Evolutionary conservation across 768 basidiomycete species (phyloP).

Genomic region (Xanthoconium stramineum): DNA sequence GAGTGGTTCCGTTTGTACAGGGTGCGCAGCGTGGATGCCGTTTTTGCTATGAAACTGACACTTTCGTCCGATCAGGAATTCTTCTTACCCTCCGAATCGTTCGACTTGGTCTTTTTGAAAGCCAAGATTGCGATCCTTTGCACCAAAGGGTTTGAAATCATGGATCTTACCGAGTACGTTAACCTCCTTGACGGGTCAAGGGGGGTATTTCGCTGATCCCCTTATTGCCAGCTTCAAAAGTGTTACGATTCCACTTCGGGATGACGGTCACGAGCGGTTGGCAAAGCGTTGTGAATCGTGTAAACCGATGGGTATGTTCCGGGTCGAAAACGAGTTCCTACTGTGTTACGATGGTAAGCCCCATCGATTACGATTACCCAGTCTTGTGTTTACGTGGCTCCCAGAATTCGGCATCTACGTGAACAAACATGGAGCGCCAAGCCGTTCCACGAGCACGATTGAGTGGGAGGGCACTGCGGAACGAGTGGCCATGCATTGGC

Average conservation of each 20-base stretch:
- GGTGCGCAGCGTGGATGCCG: slow-evolving; percentile 29
- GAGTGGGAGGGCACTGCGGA: slow-evolving; percentile 96
- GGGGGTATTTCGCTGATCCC: not conserved
- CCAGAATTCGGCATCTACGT: slow-evolving; percentile 91
- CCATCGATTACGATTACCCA: not conserved
- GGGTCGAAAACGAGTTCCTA: slow-evolving; percentile 84
- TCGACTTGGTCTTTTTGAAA: slow-evolving; percentile 88
- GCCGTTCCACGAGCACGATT: slow-evolving; percentile 63
- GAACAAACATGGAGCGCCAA: slow-evolving; percentile 87
- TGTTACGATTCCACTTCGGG: slow-evolving; percentile 83
- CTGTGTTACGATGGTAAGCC: slow-evolving; percentile 81
- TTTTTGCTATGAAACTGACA: not conserved
- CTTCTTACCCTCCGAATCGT: slow-evolving; percentile 89
- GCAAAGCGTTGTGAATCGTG: slow-evolving; percentile 80
- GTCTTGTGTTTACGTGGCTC: slow-evolving; percentile 6
- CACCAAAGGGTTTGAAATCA: slow-evolving; percentile 94
- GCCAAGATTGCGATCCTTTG: slow-evolving; percentile 92
- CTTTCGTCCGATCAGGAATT: slow-evolving; percentile 56
- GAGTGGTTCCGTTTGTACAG: slow-evolving; percentile 97
- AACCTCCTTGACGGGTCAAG: not conserved
- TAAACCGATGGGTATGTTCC: slow-evolving; percentile 86
- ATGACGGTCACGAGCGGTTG: slow-evolving; percentile 65
- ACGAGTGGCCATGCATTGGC: slow-evolving; percentile 83
- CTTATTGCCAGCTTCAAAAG: slow-evolving; percentile 64
- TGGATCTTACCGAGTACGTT: slow-evolving; percentile 88